Evolutionary conservation across 1,139 yeast species (phyloP).

Genomic region (Kluyveromyces sp.): DNA sequence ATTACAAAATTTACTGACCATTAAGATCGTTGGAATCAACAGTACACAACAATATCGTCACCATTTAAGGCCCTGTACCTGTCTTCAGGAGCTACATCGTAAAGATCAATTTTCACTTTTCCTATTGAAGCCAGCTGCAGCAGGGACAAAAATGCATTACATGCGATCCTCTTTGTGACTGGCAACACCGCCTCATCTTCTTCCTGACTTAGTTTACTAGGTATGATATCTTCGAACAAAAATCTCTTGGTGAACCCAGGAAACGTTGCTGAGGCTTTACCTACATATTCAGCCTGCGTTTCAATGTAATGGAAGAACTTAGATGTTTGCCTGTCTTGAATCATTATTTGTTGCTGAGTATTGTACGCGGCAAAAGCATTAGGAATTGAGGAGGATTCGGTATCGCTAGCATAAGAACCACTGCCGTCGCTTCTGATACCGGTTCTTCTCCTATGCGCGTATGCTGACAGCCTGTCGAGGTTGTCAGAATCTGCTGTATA

Average conservation of each 20-base stretch:
- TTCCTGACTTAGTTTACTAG: constrained; percentile 17
- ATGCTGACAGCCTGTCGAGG: constrained; percentile 18
- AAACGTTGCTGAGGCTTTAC: constrained; percentile 16
- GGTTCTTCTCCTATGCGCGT: constrained; percentile 4
- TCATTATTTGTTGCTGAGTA: constrained; percentile 6
- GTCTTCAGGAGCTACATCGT: constrained; percentile 12
- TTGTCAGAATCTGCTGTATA: constrained; percentile 17
- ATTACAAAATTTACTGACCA: no score
- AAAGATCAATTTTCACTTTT: constrained; percentile 13
- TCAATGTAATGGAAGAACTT: constrained; percentile 26
- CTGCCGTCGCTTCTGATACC: constrained; percentile 1
- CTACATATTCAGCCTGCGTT: constrained; percentile 19
- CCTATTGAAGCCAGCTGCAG: constrained; percentile 27
- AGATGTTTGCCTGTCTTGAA: constrained; percentile 23
- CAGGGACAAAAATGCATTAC: constrained; percentile 28
- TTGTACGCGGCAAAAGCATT: background rate
- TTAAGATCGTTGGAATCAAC: constrained; percentile 4
- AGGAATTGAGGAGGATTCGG: constrained; percentile 5
- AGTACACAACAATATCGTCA: constrained; percentile 17
- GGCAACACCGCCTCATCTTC: constrained; percentile 6
- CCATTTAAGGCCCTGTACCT: constrained; percentile 13
- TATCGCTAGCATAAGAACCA: background rate
- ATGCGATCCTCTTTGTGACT: constrained; percentile 25
- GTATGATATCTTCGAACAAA: constrained; percentile 26
- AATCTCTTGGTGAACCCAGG: constrained; percentile 19